Percentiles rank a stretch among this genome's conserved stretches.
Conservation (phyloP, 2,329 filamentous ascomycete species). For the Apiospora koreana region DNA sequence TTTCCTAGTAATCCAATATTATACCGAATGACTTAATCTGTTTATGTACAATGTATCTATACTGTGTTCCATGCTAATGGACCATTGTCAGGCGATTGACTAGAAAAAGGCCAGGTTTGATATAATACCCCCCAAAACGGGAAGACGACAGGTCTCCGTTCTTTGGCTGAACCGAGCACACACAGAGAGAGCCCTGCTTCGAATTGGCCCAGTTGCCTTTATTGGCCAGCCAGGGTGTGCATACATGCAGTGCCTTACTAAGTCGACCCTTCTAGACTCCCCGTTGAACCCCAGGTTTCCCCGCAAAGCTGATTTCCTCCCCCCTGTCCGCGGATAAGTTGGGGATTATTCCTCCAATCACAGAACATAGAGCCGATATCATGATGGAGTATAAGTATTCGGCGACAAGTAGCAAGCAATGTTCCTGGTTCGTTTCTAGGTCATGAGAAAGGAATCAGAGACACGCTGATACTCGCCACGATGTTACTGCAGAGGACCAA, state of each 20-base stretch:
- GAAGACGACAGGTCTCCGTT: too few relatives aligned
- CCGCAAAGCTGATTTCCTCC: not conserved
- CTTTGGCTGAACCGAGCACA: too few relatives aligned
- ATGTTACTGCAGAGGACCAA: not conserved
- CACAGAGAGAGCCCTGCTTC: too few relatives aligned
- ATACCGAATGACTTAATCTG: too few relatives aligned
- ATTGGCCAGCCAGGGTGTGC: not conserved
- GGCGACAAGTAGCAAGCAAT: not conserved
- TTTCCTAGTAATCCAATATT: too few relatives aligned
- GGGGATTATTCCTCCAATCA: constrained; percentile 1
- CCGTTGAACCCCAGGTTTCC: not conserved
- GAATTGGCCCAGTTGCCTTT: not conserved
- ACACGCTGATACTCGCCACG: not conserved
- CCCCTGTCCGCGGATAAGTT: not conserved
- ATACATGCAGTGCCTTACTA: not conserved
- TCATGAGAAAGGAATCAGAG: too few relatives aligned
- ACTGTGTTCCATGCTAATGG: too few relatives aligned
- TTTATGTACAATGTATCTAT: too few relatives aligned
- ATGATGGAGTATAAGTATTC: not conserved
- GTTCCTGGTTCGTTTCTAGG: not conserved
- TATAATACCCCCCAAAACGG: too few relatives aligned
- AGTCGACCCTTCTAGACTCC: not conserved
- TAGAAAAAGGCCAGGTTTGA: too few relatives aligned
- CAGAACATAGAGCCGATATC: not conserved
- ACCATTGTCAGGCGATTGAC: too few relatives aligned